These are phyloP conservation scores for Cetraspora pellucida DNA, from an alignment of 192 early-diverging fungal genomes.

Conservation along the genomic window DNA sequence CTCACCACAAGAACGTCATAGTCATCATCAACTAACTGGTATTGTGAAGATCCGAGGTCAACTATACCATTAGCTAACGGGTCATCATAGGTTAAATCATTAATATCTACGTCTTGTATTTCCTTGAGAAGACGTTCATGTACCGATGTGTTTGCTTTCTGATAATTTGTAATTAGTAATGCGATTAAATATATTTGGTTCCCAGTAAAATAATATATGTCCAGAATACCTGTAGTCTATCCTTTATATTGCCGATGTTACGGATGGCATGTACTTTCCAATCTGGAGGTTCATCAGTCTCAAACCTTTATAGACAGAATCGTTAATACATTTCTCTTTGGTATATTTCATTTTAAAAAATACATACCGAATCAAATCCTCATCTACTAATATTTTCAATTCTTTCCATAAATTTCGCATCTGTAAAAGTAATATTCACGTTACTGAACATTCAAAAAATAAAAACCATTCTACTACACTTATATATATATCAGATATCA, in stretches of 20 bases:
- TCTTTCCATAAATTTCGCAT: conserved; percentile 10
- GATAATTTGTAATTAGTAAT: not conserved
- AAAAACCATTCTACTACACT: not conserved
- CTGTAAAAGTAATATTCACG: conserved; percentile 7
- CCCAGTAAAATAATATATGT: not conserved
- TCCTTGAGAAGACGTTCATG: not conserved
- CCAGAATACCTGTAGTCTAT: not conserved
- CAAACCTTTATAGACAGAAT: conserved; percentile 19
- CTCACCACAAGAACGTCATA: not conserved
- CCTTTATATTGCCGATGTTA: not conserved
- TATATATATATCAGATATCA: conserved; percentile 8
- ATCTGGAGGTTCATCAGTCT: not conserved
- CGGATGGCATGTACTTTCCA: not conserved
- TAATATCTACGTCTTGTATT: not conserved
- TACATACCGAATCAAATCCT: not conserved
- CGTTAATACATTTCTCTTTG: conserved; percentile 18
- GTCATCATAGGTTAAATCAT: not conserved
- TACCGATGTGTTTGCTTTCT: not conserved
- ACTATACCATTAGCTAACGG: conserved; percentile 9
- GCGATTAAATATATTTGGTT: not conserved
- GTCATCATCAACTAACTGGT: not conserved
- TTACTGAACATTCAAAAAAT: conserved; percentile 5
- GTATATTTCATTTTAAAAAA: conserved; percentile 25
- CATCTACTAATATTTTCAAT: conserved; percentile 23
- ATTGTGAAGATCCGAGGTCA: not conserved